Base-by-base conservation (phyloP, 306 rosid species). In the Dryas octopetala region DNA sequence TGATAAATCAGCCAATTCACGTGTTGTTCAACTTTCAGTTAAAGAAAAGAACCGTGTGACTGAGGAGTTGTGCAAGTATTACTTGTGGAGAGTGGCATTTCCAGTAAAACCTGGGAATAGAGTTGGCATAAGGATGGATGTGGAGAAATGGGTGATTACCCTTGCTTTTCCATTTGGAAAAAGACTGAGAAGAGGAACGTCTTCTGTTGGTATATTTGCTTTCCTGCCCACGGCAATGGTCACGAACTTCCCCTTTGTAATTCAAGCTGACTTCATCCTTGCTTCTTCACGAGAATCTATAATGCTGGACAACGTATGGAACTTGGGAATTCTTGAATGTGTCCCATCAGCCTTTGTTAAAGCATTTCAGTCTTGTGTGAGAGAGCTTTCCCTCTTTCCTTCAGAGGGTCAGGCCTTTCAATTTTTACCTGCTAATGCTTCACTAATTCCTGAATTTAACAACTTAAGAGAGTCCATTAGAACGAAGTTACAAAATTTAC, bases 31-130 rank as follows among this genome's bases (percentile, higher is more conserved):
- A 5, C 77, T 80, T 44, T 75, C 84, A 1, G 74, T 40, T 12
- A 50, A 67, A 12, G 69, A 66, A n/a, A 79, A 19, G 10, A 28
- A 15, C 46, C 32, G 58, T 45, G 69, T 47, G 11, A 17, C 52
- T 71, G 80, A 74, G 14, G 51, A 73, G 52, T 61, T 67, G 32
- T 53, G 80, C 26, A 65, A 66, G 46, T 81, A 81, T 55, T 75
- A 43, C 43, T 70, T 81, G 77, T 81, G 80, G 84, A 50, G 48
- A 52, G 74, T 75, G 62, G 57, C 9, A 13, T 81, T 80, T 81
- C 80, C 74, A 0, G 80, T 70, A 7, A 81, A 13, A 41, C 74
- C 61, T 3, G 69, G 41, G 4, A 76, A 64, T 38, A 63, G 47
- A 72, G 69, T 70, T 16, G 52, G 65, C n/a, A 45, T 40, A 15